A percentile compares a stretch with the other conserved stretches of the same genome.
phyloP scores from a whole-genome alignment of 257 asterid species.

The Eustoma russellianum region DNA sequence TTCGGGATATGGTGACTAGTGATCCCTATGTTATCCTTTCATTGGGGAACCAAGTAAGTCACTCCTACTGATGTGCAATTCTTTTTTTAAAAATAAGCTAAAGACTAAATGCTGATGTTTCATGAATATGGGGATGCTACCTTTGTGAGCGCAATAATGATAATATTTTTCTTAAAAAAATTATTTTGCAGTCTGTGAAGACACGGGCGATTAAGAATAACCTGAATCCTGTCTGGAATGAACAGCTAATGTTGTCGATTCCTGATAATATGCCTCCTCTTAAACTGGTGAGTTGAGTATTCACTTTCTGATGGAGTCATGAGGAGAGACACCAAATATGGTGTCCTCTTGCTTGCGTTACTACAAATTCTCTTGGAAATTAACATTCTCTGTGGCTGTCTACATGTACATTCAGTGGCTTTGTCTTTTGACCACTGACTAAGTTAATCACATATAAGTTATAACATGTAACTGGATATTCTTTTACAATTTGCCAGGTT shows the following conservation, averaged over 20 bases:
- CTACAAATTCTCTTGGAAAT: too few species aligned
- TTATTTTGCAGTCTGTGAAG: constrained; percentile 59
- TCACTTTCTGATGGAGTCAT: too few species aligned
- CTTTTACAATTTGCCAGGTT: too few species aligned
- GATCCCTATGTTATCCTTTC: constrained; percentile 88
- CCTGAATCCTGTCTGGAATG: constrained; percentile 93
- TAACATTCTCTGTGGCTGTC: neutral
- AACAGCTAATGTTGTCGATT: constrained; percentile 82
- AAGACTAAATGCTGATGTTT: neutral
- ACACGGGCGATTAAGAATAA: constrained; percentile 81
- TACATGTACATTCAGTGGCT: too few species aligned
- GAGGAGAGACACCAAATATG: too few species aligned
- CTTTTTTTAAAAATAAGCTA: too few species aligned
- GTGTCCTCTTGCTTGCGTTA: neutral
- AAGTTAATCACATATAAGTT: too few species aligned
- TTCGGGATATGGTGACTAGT: constrained; percentile 79
- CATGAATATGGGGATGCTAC: too few species aligned
- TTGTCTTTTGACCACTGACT: too few species aligned
- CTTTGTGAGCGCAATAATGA: neutral
- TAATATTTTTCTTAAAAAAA: constrained; percentile 1
- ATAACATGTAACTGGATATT: too few species aligned
- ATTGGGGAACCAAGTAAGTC: constrained; percentile 69
- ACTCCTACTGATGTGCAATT: neutral
- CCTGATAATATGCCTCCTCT: constrained; percentile 75
- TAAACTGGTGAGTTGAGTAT: constrained; percentile 48